phyloP scores from a whole-genome alignment of 2,329 filamentous ascomycete species.

The Amphichorda felina region DNA sequence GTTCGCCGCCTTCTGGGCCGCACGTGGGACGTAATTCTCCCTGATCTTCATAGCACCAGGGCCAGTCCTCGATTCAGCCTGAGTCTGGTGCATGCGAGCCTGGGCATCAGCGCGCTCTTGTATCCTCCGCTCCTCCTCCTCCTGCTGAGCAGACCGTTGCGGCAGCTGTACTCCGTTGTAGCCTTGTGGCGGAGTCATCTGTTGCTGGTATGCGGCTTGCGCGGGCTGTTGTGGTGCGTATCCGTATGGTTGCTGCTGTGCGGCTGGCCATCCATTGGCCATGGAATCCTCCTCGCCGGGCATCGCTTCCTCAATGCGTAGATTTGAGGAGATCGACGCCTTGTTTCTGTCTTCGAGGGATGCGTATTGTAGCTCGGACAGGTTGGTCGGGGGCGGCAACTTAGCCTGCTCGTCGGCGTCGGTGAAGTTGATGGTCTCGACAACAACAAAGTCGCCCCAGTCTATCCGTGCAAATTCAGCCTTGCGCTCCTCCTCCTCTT shows the following conservation, averaged over 20 bases:
- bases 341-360: slow-evolving; percentile 92
- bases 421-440: slow-evolving; percentile 87
- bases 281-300: slow-evolving; percentile 57
- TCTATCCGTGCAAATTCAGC: slow-evolving; percentile 74
- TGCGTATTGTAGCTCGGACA: slow-evolving; percentile 85
- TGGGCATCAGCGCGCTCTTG: slow-evolving; percentile 50
- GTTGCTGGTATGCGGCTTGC: slow-evolving; percentile 17
- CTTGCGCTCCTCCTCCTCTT: slow-evolving; percentile 73
- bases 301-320: slow-evolving; percentile 91
- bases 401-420: slow-evolving; percentile 78
- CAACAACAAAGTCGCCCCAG: slow-evolving; percentile 95
- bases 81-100: slow-evolving; percentile 59
- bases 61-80: slow-evolving; percentile 62
- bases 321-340: slow-evolving; percentile 69
- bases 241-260: slow-evolving; percentile 22
- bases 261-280: slow-evolving; percentile 35
- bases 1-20: slow-evolving; percentile 59
- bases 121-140: slow-evolving; percentile 52
- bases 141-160: slow-evolving; percentile 33
- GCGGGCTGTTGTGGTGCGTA: slow-evolving; percentile 25
- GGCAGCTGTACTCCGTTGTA: slow-evolving; percentile 13
- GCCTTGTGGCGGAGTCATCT: slow-evolving; percentile 25
- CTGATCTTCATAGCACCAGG: slow-evolving; percentile 73
- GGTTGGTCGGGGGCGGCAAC: slow-evolving; percentile 77
- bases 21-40: slow-evolving; percentile 82